Conservation (phyloP, 352 stramenopile species). For the Pythium pectinolyticum region DNA sequence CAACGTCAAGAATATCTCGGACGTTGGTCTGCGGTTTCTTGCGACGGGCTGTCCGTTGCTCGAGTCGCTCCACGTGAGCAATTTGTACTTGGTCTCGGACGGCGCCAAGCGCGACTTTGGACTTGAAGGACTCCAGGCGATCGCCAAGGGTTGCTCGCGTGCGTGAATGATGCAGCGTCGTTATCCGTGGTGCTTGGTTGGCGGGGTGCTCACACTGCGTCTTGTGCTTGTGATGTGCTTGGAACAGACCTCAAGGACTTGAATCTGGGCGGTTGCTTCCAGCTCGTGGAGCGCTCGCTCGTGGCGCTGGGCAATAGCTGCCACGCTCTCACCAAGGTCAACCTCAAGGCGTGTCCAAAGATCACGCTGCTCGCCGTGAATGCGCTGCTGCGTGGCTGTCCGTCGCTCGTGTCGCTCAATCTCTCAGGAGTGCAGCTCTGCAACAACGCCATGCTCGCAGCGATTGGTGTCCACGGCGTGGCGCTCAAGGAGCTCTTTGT, state of each 20-base stretch:
- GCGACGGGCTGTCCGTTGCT: constrained; percentile 82
- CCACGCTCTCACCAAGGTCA: constrained; percentile 57
- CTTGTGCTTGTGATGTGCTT: background rate
- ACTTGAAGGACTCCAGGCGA: constrained; percentile 88
- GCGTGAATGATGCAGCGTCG: too few species aligned
- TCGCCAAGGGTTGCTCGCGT: constrained; percentile 60
- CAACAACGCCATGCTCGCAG: constrained; percentile 63
- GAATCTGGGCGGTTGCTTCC: constrained; percentile 74
- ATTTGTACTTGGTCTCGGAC: constrained; percentile 91
- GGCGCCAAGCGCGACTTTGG: constrained; percentile 91
- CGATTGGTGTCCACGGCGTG: constrained; percentile 36
- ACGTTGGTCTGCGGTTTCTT: constrained; percentile 85
- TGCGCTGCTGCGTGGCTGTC: constrained; percentile 60
- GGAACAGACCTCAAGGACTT: constrained; percentile 57
- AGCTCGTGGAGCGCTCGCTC: constrained; percentile 78
- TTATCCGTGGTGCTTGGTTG: too few species aligned
- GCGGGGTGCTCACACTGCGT: too few species aligned
- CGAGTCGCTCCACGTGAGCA: constrained; percentile 64
- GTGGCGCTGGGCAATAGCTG: constrained; percentile 70
- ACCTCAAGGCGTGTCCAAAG: constrained; percentile 79
- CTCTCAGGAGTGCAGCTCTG: constrained; percentile 53
- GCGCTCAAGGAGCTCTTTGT: constrained; percentile 51
- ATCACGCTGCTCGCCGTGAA: constrained; percentile 72
- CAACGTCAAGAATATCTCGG: constrained; percentile 74
- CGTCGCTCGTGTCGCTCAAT: constrained; percentile 45